Base-by-base conservation (phyloP, 202 grass and related monocot genomes). In the Schoenoplectus tabernaemontani region DNA sequence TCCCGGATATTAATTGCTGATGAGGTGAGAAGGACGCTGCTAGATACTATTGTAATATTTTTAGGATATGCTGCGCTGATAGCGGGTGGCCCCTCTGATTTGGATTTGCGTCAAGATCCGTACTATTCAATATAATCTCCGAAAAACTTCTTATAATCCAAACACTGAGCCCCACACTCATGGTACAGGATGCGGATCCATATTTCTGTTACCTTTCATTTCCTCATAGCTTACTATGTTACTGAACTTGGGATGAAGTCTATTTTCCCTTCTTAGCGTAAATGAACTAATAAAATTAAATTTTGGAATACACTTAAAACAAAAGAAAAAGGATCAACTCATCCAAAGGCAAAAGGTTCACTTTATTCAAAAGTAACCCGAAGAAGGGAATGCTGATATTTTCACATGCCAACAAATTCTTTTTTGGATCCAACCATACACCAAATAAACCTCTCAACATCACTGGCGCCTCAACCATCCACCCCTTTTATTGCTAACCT, bases 401-500 rank as follows among this genome's bases (percentile, higher is more conserved):
- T 83, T 47, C 73, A 42, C 78, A 72, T 78, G 79, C 16, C 81
- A 77, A 84, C 63, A 75, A 56, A 39, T 22, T 81, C 59, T 46
- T 5, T 19, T 70, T 75, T 82, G 42, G 57, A 61, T 74, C n/a
- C 51, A 61, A 64, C 5, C 3, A 64, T n/a, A 41, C 16, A 71
- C 57, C 53, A 88, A 4, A 46, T 37, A 63, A 32, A 63, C 28
- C 65, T 57, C 54, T 24, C 17, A 57, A 20, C 67, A 83, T 28
- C 71, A 24, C 24, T 75, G 22, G 9, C 72, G 43, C 57, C 54
- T 7, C 34, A 17, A 17, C 1, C 34, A 57, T 62, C 28, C 53
- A 33, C 34, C 78, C 59, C 79, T 5, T 78, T 86, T 82, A 82
- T 60, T 86, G 44, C 16, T 37, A 84, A 66, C 59, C 78, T 77